These are phyloP conservation scores for Xylaria palmicola DNA, from an alignment of 495 filamentous ascomycete species.

Conservation along the genomic window DNA sequence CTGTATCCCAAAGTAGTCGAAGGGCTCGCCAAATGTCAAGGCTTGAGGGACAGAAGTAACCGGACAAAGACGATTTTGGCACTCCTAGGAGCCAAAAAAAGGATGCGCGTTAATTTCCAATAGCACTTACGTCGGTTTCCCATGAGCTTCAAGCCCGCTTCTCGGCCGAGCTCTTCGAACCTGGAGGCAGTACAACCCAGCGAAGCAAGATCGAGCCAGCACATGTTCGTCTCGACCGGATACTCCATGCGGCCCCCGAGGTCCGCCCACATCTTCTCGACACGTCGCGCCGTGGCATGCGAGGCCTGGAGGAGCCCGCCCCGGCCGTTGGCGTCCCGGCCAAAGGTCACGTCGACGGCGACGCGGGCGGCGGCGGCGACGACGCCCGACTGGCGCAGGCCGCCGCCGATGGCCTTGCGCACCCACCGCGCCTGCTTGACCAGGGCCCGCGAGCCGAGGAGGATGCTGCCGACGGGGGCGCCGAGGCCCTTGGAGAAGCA, in stretches of 20 bases:
- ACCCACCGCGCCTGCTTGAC: slow-evolving; percentile 71
- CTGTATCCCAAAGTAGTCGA: neutral
- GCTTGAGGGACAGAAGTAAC: neutral
- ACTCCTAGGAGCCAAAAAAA: neutral
- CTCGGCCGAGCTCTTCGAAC: slow-evolving; percentile 47
- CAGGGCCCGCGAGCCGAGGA: slow-evolving; percentile 61
- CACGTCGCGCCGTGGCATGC: slow-evolving; percentile 62
- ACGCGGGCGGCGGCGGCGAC: slow-evolving; percentile 60
- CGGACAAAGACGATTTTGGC: too few relatives aligned
- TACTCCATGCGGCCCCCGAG: slow-evolving; percentile 55
- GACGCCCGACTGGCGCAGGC: slow-evolving; percentile 67
- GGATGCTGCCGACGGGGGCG: slow-evolving; percentile 75
- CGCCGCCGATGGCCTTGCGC: slow-evolving; percentile 77
- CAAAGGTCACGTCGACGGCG: slow-evolving; percentile 64
- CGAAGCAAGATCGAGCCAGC: slow-evolving; percentile 73
- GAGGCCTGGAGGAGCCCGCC: slow-evolving; percentile 59
- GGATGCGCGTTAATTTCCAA: neutral
- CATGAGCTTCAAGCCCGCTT: slow-evolving; percentile 51
- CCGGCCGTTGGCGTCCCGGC: slow-evolving; percentile 52
- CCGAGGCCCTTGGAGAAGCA: slow-evolving; percentile 84
- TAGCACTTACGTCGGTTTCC: slow-evolving; percentile 42
- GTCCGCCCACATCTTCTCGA: slow-evolving; percentile 60
- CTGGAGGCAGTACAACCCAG: slow-evolving; percentile 39
- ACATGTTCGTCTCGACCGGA: slow-evolving; percentile 82
- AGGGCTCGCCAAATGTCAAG: neutral